Base-by-base conservation (phyloP, 2,329 filamentous ascomycete genomes). In the Botrytis elliptica region DNA sequence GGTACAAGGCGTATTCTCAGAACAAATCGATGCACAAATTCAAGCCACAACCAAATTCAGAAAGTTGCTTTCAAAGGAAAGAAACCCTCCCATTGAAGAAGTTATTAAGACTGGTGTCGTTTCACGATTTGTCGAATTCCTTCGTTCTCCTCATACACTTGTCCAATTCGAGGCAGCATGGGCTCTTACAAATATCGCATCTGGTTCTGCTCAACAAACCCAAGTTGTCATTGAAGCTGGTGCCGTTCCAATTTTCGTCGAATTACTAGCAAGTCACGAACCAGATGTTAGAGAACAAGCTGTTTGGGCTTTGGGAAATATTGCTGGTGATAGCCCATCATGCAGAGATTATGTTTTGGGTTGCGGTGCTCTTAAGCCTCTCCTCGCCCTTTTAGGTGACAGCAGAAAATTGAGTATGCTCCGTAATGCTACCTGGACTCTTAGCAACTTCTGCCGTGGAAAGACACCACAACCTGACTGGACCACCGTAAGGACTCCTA, bases 381-480 rank as follows among this genome's bases (percentile, higher is more conserved):
- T 99, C 73, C 89, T 99, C 73, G 90, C 90, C 81, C 89, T 99
- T 63, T 90, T 99, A 73, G 95, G 95, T 72, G 96, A 99, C 84
- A 98, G 96, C 86, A 94, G 96, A 81, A 99, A 99, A 88, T 87
- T 99, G 74, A 98, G 95, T 88, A 99, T 99, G 96, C 91, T 99
- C 70, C 90, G 96, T 79, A 99, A 99, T 83, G 96, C 96, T 52
- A 99, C 96, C 38, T 99, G 96, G 96, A 99, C 96, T 63, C 87
- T 99, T 73, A 98, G 96, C 89, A 99, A 99, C 88, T 99, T 99
- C 86, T 99, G 96, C 87, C 94, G 96, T 87, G 96, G 96, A 85
- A 99, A 99, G 90, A 98, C 95, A 14, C 96, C 96, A 70, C 96
- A 99, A 86, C 96, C 96, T 65, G 96, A 99, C 83, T 99, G 96